Base-by-base conservation (phyloP, 1,139 yeast genomes). In the Suhomyces bribrorum region DNA sequence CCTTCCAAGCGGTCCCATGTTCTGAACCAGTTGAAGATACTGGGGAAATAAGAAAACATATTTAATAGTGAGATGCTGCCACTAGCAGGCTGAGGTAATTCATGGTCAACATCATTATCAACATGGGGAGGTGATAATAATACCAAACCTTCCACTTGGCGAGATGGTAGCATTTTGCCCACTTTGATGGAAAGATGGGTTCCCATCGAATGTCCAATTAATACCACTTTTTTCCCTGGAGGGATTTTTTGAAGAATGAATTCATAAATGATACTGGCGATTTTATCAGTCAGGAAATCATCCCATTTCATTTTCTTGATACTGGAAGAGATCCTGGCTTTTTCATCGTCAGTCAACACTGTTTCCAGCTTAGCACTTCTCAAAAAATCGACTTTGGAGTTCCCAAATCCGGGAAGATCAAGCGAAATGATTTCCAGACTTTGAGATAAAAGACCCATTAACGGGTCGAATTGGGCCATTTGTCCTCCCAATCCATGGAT, bases 401-500 rank as follows among this genome's bases (percentile, higher is more conserved):
- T 73, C 13, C 94, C 94, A 59, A 83, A 83, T 0, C 94, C 94
- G 0, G 94, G 94, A 38, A 85, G 65, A 53, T 85, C 94, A 14
- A 85, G 52, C 1, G 86, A 72, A 38, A 81, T 54, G 3, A 83
- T 70, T 46, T 82, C 85, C 51, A 81, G 73, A 54, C 85, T 80
- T 52, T 82, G 85, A 20, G 86, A 70, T 41, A 85, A 71, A 40
- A 80, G 69, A 29, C 79, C 85, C 60, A 85, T 68, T 29, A 83
- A 62, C 3, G 79, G 76, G 49, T 82, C 87, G 54, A 86, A 84
- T 54, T 83, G 90, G 7, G 84, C 70, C 62, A 83, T 68, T 53
- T 83, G 90, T 7, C 94, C 94, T 1, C 94, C 94, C 31, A 85
- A 61, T 0, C 94, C 94, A 57, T 85, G 94, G 15, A 85, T 53